Conservation (phyloP, 345 rosid genomes). For the Stellera chamaejasme region DNA sequence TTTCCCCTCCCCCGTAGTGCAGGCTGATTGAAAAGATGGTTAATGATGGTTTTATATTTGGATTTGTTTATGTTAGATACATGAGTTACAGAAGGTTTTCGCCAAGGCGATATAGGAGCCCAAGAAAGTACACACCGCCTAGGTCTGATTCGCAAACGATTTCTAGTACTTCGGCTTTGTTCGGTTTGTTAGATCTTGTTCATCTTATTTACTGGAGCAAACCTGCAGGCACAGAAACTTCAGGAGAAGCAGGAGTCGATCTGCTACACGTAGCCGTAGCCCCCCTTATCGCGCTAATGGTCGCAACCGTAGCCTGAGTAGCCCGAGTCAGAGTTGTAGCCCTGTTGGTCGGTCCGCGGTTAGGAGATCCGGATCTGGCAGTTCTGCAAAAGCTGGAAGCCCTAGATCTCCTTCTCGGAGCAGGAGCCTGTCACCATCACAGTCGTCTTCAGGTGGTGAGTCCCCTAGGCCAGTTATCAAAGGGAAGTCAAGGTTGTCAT, state of each 20-base stretch:
- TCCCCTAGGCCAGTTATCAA: conserved; percentile 45
- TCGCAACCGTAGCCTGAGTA: conserved; percentile 30
- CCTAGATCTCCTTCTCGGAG: conserved; percentile 51
- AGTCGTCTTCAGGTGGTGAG: conserved; percentile 44
- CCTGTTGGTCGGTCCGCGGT: conserved; percentile 58
- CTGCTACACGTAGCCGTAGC: conserved; percentile 56
- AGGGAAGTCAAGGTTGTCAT: conserved; percentile 58
- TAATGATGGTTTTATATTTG: conserved; percentile 1
- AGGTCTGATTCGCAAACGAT: conserved; percentile 35
- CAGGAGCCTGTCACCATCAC: conserved; percentile 47
- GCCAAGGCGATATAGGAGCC: conserved; percentile 85
- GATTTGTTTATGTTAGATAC: conserved; percentile 32
- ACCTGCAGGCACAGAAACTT: conserved; percentile 55
- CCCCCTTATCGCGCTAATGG: conserved; percentile 49
- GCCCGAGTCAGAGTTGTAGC: conserved; percentile 48
- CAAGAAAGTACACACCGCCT: conserved; percentile 82
- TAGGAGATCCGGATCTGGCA: conserved; percentile 27
- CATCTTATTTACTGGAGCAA: conserved; percentile 1
- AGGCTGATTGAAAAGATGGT: conserved; percentile 1
- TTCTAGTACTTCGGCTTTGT: background rate
- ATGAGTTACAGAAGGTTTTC: conserved; percentile 70
- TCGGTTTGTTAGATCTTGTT: background rate
- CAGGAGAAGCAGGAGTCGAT: conserved; percentile 54
- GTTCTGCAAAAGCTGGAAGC: conserved; percentile 30
- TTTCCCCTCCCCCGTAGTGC: background rate